These are phyloP conservation scores for Fraxinus xanthoxyloides DNA, from an alignment of 305 asterid species.

Conservation along the genomic window DNA sequence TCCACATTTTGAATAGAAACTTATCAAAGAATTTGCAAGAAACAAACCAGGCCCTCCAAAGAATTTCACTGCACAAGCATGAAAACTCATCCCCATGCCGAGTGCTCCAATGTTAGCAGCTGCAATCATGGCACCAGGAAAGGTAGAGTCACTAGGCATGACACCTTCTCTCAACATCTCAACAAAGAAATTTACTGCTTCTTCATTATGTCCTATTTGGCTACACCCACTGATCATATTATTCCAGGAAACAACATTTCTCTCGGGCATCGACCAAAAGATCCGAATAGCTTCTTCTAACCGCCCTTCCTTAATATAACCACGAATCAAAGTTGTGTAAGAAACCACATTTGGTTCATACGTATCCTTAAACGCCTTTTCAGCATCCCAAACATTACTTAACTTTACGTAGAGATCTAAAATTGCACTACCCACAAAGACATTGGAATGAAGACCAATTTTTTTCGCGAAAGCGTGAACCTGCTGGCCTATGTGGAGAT, in stretches of 20 bases:
- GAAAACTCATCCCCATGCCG: constrained; percentile 70
- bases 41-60: constrained; percentile 50
- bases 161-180: constrained; percentile 61
- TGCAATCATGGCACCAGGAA: constrained; percentile 59
- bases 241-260: constrained; percentile 71
- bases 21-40: constrained; percentile 54
- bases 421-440: constrained; percentile 65
- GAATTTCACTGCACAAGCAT: constrained; percentile 71
- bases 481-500: constrained; percentile 58
- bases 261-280: constrained; percentile 54
- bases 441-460: constrained; percentile 46
- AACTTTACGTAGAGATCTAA: constrained; percentile 64
- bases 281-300: constrained; percentile 48
- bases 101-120: constrained; percentile 73
- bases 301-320: constrained; percentile 50
- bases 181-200: constrained; percentile 53
- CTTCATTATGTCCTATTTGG: constrained; percentile 68
- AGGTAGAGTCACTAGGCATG: constrained; percentile 50
- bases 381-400: constrained; percentile 37
- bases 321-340: constrained; percentile 58
- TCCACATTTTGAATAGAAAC: constrained; percentile 79
- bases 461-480: constrained; percentile 49
- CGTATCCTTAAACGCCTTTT: constrained; percentile 48
- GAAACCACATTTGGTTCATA: constrained; percentile 69
- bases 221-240: constrained; percentile 65